A percentile compares a stretch with the other conserved stretches of the same genome.
Conservation (phyloP, 2,329 filamentous ascomycete genomes). For the Coniochaeta sp. region DNA sequence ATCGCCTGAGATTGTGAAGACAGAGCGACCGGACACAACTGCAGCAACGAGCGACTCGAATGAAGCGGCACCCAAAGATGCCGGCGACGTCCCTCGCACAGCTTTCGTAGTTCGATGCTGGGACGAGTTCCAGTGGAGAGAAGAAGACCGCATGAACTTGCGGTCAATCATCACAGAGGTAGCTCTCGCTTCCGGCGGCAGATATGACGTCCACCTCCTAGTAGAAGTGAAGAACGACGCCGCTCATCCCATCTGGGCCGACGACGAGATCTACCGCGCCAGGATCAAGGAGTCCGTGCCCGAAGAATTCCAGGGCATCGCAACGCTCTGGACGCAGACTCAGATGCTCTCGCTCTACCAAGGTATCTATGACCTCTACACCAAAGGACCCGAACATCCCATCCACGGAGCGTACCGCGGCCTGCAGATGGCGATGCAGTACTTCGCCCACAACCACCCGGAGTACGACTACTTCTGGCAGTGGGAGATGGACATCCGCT, state of each 20-base stretch:
- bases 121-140: conserved; percentile 70
- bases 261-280: conserved; percentile 58
- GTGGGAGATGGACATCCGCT: conserved; percentile 90
- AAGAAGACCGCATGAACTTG: conserved; percentile 74
- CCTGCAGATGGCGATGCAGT: conserved; percentile 88
- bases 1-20: conserved; percentile 8
- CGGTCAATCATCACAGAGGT: conserved; percentile 80
- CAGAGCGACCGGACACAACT: neutral
- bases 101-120: conserved; percentile 78
- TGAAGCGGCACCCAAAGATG: conserved; percentile 12
- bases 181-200: conserved; percentile 70
- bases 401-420: conserved; percentile 91
- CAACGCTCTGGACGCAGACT: conserved; percentile 86
- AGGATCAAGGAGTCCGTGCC: conserved; percentile 64
- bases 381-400: conserved; percentile 57
- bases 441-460: conserved; percentile 80
- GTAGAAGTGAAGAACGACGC: conserved; percentile 77
- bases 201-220: conserved; percentile 80
- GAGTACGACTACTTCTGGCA: conserved; percentile 93
- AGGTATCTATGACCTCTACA: conserved; percentile 71
- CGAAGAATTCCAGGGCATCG: conserved; percentile 79
- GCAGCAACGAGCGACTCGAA: too few relatives aligned
- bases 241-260: conserved; percentile 69
- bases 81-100: conserved; percentile 47
- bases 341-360: conserved; percentile 91